These are phyloP conservation scores for Colletotrichum acutatum DNA, from an alignment of 2,329 filamentous ascomycete genomes.

Conservation along the genomic window DNA sequence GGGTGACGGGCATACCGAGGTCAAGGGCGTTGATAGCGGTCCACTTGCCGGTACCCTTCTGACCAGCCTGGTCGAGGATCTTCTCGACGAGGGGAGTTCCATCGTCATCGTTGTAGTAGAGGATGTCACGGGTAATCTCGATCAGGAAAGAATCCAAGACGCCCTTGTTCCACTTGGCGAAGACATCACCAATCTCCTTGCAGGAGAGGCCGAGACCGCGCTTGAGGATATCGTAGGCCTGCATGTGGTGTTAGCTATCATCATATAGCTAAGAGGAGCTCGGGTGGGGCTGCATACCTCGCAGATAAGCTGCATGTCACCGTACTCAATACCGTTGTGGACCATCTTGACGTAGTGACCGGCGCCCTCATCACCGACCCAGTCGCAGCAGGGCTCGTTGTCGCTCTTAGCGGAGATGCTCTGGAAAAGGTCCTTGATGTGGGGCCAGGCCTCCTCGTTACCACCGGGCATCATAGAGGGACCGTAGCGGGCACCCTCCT, in stretches of 20 bases:
- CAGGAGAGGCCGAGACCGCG: slow-evolving; percentile 87
- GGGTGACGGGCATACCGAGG: slow-evolving; percentile 96
- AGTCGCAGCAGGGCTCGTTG: slow-evolving; percentile 97
- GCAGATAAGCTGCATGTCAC: slow-evolving; percentile 99
- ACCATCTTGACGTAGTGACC: slow-evolving; percentile 99
- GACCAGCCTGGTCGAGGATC: slow-evolving; percentile 97
- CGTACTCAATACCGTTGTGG: slow-evolving; percentile 99
- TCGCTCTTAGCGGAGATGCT: slow-evolving; percentile 97
- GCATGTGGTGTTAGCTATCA: slow-evolving; percentile 36
- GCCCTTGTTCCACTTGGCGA: slow-evolving; percentile 97
- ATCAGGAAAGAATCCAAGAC: slow-evolving; percentile 99
- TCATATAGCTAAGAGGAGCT: neutral
- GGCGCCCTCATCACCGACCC: slow-evolving; percentile 99
- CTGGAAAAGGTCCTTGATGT: slow-evolving; percentile 99
- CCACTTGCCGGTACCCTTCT: slow-evolving; percentile 99
- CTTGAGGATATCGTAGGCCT: slow-evolving; percentile 99
- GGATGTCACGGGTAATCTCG: slow-evolving; percentile 98
- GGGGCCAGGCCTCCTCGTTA: slow-evolving; percentile 96
- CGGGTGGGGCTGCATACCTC: slow-evolving; percentile 72
- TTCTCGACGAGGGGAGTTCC: slow-evolving; percentile 94
- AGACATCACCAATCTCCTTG: slow-evolving; percentile 96
- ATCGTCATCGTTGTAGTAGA: slow-evolving; percentile 98
- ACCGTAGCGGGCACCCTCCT: slow-evolving; percentile 98
- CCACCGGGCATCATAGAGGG: slow-evolving; percentile 99
- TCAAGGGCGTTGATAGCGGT: slow-evolving; percentile 99